phyloP scores from a whole-genome alignment of 2,329 filamentous ascomycete genomes.

The Aspergillus tanneri region DNA sequence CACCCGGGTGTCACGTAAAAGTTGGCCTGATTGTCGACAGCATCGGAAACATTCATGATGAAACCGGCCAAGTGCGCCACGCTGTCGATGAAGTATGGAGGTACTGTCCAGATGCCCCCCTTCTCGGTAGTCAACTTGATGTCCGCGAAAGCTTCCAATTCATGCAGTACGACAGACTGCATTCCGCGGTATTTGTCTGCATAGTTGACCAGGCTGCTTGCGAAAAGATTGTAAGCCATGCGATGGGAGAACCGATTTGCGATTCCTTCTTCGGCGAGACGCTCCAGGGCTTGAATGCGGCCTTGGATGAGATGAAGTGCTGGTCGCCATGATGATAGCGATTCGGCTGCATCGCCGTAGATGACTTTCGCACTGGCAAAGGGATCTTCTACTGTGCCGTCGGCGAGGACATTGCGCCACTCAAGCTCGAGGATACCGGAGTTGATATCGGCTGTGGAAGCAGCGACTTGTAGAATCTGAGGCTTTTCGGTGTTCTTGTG shows the following conservation, averaged over 20 bases:
- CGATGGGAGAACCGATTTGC: conserved; percentile 30
- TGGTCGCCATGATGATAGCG: conserved; percentile 23
- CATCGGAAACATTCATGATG: conserved; percentile 29
- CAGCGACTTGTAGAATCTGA: conserved; percentile 10
- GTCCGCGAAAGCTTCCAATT: conserved; percentile 32
- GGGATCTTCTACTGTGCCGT: conserved; percentile 7
- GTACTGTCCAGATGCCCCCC: conserved; percentile 28
- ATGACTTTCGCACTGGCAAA: conserved; percentile 17
- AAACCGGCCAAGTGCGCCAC: conserved; percentile 35
- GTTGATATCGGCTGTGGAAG: conserved; percentile 7
- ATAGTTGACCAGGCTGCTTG: conserved; percentile 27
- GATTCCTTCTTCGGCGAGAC: conserved; percentile 24
- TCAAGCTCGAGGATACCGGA: conserved; percentile 1
- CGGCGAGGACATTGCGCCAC: conserved; percentile 8
- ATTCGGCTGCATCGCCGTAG: conserved; percentile 13
- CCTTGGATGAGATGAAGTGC: conserved; percentile 22
- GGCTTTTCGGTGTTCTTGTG: conserved; percentile 10
- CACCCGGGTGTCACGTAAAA: conserved; percentile 36
- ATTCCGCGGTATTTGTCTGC: conserved; percentile 34
- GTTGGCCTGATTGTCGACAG: conserved; percentile 24
- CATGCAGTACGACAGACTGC: conserved; percentile 32
- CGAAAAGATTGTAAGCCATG: conserved; percentile 39
- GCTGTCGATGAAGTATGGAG: conserved; percentile 39
- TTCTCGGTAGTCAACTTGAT: conserved; percentile 25
- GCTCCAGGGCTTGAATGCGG: conserved; percentile 26